Evolutionary conservation across 2,329 filamentous ascomycete genomes (phyloP).

Genomic region (Ampelomyces quisqualis): DNA sequence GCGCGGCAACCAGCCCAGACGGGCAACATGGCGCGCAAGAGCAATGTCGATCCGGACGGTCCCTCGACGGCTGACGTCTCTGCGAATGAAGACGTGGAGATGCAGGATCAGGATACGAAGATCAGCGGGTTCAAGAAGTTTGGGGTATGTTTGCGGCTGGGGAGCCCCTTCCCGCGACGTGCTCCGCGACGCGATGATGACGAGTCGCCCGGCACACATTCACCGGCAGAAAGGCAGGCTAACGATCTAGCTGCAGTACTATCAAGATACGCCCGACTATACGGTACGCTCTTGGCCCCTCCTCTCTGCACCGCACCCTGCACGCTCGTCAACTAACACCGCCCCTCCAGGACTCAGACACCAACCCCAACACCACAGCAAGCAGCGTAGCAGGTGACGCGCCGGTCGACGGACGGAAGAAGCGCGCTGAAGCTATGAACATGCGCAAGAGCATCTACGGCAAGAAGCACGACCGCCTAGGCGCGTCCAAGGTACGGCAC

Average conservation of each 20-base stretch:
- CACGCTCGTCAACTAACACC: constrained; percentile 11
- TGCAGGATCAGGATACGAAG: constrained; percentile 39
- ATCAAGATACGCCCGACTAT: constrained; percentile 63
- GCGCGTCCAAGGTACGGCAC: constrained; percentile 78
- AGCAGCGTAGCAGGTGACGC: constrained; percentile 83
- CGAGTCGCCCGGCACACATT: background rate
- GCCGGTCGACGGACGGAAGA: constrained; percentile 73
- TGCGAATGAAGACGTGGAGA: constrained; percentile 42
- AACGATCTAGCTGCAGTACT: constrained; percentile 44
- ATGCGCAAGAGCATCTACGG: constrained; percentile 89
- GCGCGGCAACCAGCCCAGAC: constrained; percentile 36
- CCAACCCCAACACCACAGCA: constrained; percentile 67
- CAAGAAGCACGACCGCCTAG: constrained; percentile 89
- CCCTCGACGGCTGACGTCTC: constrained; percentile 43
- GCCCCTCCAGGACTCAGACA: constrained; percentile 61
- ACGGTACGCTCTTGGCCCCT: constrained; percentile 47
- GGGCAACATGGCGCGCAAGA: constrained; percentile 46
- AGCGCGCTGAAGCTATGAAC: constrained; percentile 82
- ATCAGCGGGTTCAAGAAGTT: constrained; percentile 41
- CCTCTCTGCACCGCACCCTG: constrained; percentile 1
- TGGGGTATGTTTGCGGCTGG: constrained; percentile 27
- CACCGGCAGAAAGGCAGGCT: constrained; percentile 19
- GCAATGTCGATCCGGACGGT: constrained; percentile 37
- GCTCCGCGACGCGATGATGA: constrained; percentile 6
- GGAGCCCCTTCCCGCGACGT: constrained; percentile 5